phyloP scores from a whole-genome alignment of 1,284 basidiomycete species.

The Ustilago lituana region DNA sequence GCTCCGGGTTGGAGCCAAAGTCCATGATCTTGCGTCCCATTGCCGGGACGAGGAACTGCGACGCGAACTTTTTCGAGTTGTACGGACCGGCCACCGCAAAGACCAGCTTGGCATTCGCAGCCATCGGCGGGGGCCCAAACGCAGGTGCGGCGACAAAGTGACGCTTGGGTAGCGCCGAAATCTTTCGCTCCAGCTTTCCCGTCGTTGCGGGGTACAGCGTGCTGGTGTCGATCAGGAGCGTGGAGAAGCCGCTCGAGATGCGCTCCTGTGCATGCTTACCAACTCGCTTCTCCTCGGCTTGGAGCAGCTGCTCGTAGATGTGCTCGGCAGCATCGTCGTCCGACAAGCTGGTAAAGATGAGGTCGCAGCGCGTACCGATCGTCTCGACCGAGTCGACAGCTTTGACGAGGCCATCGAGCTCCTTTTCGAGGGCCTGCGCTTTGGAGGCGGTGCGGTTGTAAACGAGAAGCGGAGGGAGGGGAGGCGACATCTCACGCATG shows the following conservation, averaged over 20 bases:
- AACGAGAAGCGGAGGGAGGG: constrained; percentile 67
- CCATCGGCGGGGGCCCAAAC: constrained; percentile 73
- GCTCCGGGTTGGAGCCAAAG: constrained; percentile 77
- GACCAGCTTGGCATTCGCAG: constrained; percentile 77
- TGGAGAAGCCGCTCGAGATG: constrained; percentile 23
- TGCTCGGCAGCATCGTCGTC: constrained; percentile 78
- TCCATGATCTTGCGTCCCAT: constrained; percentile 77
- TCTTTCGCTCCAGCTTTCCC: constrained; percentile 75
- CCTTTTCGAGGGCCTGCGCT: constrained; percentile 71
- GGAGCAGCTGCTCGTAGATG: constrained; percentile 76
- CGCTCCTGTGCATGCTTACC: constrained; percentile 66
- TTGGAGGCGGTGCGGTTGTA: constrained; percentile 77
- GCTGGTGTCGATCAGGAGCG: constrained; percentile 48
- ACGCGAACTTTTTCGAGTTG: constrained; percentile 81
- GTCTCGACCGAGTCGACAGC: constrained; percentile 73
- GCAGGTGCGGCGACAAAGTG: constrained; percentile 82
- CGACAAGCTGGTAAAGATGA: constrained; percentile 81
- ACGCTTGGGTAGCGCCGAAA: constrained; percentile 74
- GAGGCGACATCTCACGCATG: constrained; percentile 54
- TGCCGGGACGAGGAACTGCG: constrained; percentile 77
- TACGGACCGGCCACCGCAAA: constrained; percentile 85
- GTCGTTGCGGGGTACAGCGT: constrained; percentile 53
- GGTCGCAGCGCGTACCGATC: constrained; percentile 76
- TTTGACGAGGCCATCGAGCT: constrained; percentile 71
- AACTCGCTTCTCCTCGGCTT: constrained; percentile 67